Evolutionary conservation across 2,329 filamentous ascomycete species (phyloP), one percentile per base, ranked within the genome.

Genomic region (Blastomyces percursus): DNA sequence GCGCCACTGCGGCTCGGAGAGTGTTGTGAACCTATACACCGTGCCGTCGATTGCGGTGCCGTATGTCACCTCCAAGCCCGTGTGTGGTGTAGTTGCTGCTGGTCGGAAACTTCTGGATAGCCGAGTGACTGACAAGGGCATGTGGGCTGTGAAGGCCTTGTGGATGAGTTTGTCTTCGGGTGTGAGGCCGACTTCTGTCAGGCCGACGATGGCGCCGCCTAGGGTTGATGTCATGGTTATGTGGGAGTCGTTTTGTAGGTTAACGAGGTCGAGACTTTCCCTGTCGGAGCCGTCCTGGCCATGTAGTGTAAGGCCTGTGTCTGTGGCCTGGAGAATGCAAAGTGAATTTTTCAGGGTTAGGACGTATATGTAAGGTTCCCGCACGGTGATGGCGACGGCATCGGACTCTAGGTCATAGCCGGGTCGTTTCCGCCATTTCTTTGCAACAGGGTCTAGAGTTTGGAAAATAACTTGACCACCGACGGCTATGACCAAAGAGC

Each of bases 21-120:
- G 75, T 16, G 92, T 75, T 0, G 82, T 82, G 68, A 96, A 87
- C 62, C 88, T 83, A 65, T 84, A 84, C 30, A 92, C 69, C 0
- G 86, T 84, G 1, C 90, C 90, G 69, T 90, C 85, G 42, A 91
- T 80, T 7, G 83, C 83, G 7, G 87, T 78, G 0, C 88, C 90
- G 42, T 77, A 92, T 71, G 62, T 85, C 76, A 62, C 64, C 85
- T 82, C 4, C 77, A 75, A 7, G 75, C 63, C 21, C 8, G 14
- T 24, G 3, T 44, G 24, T 2, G 57, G 51, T 11, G 58, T 8
- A 32, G 60, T 61, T 35, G 27, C 42, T 8, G 16, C 40, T 14
- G 64, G 66, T n/a, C 59, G 61, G 55, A 32, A 21, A 30, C 64
- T 59, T 60, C 58, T 52, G 40, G 12, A 52, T 27, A 77, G 70